A percentile compares a stretch with the other conserved stretches of the same genome.
Conservation (phyloP, 116 monocot genomes). For the Posidonia oceanica region DNA sequence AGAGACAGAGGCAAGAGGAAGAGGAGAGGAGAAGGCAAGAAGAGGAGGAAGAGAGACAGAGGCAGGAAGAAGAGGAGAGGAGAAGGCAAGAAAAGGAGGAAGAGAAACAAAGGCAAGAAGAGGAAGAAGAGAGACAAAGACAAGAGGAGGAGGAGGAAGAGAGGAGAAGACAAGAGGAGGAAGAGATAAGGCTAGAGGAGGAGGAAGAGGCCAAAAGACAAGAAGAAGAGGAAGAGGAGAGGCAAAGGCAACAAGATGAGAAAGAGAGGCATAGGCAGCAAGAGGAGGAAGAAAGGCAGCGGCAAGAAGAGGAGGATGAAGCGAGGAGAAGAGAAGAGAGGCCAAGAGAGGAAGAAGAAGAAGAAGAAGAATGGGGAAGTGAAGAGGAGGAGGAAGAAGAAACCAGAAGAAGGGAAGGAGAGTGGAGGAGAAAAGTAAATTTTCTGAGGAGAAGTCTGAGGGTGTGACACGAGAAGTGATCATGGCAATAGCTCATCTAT, state of each 20-base stretch:
- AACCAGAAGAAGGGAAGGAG: too few species aligned
- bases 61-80: background rate
- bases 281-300: too few species aligned
- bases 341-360: too few species aligned
- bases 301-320: background rate
- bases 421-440: too few species aligned
- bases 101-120: too few species aligned
- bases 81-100: background rate
- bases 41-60: background rate
- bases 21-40: background rate
- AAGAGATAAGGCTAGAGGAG: background rate
- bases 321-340: background rate
- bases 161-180: background rate
- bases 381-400: too few species aligned
- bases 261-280: background rate
- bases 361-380: too few species aligned
- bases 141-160: background rate
- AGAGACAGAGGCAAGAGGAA: background rate
- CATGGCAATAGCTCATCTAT: too few species aligned
- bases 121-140: background rate
- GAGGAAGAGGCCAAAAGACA: conserved; percentile 1
- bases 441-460: too few species aligned
- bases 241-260: background rate
- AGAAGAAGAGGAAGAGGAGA: background rate
- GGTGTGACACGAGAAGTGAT: too few species aligned